phyloP scores from a whole-genome alignment of 179 eudicot species.

The Beta corolliflora region DNA sequence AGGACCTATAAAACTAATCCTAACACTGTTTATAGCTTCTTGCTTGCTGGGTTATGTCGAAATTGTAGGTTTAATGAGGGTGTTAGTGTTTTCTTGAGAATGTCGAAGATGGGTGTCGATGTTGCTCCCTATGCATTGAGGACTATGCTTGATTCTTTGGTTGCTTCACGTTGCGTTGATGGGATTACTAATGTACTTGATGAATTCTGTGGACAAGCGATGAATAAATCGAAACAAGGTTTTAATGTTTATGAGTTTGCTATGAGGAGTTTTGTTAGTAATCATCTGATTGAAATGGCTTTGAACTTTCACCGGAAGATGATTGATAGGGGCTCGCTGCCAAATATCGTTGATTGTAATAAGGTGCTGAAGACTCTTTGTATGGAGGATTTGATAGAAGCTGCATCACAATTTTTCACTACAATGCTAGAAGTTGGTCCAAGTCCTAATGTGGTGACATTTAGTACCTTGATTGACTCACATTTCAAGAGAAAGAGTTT shows the following conservation, averaged over 20 bases:
- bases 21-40: slow-evolving; percentile 55
- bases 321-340: slow-evolving; percentile 48
- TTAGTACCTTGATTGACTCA: slow-evolving; percentile 53
- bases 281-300: slow-evolving; percentile 45
- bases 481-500: slow-evolving; percentile 48
- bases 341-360: slow-evolving; percentile 50
- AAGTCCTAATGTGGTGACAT: slow-evolving; percentile 58
- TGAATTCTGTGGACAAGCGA: slow-evolving; percentile 26
- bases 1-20: slow-evolving; percentile 41
- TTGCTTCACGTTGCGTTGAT: slow-evolving; percentile 33
- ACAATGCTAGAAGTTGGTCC: slow-evolving; percentile 57
- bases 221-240: slow-evolving; percentile 28
- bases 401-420: slow-evolving; percentile 41
- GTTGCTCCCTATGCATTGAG: slow-evolving; percentile 49
- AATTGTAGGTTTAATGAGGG: slow-evolving; percentile 49
- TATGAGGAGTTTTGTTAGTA: slow-evolving; percentile 40
- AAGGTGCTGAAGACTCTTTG: slow-evolving; percentile 52
- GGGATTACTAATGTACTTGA: slow-evolving; percentile 36
- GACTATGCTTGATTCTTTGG: slow-evolving; percentile 45
- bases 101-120: slow-evolving; percentile 44
- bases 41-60: slow-evolving; percentile 56
- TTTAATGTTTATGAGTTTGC: slow-evolving; percentile 51
- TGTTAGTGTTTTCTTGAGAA: slow-evolving; percentile 39
- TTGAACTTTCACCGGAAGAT: slow-evolving; percentile 47
- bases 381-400: slow-evolving; percentile 30